Conservation (phyloP, 2,329 filamentous ascomycete genomes). For the Nemania sp. region DNA sequence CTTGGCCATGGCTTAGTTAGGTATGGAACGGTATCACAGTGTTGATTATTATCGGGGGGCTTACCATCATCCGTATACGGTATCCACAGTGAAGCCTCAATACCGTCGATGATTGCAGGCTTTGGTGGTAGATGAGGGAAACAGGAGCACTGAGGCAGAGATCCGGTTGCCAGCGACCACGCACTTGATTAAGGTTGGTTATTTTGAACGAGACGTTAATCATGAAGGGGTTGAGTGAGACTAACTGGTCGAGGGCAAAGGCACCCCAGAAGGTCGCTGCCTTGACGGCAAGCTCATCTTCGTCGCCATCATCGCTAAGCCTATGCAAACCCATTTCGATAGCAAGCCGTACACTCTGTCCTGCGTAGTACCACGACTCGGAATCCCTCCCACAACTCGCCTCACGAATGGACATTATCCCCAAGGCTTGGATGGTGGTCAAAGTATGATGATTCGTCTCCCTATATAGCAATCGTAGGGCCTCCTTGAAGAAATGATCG, state of each 20-base stretch:
- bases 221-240: conserved; percentile 40
- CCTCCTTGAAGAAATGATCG: conserved; percentile 80
- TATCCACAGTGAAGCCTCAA: conserved; percentile 71
- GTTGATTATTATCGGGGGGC: conserved; percentile 38
- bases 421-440: conserved; percentile 79
- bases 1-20: conserved; percentile 51
- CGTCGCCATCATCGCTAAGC: conserved; percentile 60
- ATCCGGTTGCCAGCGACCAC: conserved; percentile 74
- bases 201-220: conserved; percentile 10
- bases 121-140: conserved; percentile 69
- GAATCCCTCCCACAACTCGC: conserved; percentile 79
- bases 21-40: conserved; percentile 17
- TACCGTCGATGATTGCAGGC: conserved; percentile 68
- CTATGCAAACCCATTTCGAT: conserved; percentile 78
- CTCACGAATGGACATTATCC: conserved; percentile 81
- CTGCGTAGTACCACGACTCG: conserved; percentile 78
- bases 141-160: conserved; percentile 69
- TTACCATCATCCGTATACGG: conserved; percentile 70
- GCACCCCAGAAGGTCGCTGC: conserved; percentile 72
- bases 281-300: conserved; percentile 69
- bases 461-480: conserved; percentile 69
- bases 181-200: conserved; percentile 59
- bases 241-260: conserved; percentile 73
- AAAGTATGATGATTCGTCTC: conserved; percentile 70
- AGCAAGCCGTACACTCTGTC: conserved; percentile 77